A percentile compares a stretch with the other conserved stretches of the same genome.
Conservation (phyloP, 352 stramenopile species). For the Thalassiosira hispida region DNA sequence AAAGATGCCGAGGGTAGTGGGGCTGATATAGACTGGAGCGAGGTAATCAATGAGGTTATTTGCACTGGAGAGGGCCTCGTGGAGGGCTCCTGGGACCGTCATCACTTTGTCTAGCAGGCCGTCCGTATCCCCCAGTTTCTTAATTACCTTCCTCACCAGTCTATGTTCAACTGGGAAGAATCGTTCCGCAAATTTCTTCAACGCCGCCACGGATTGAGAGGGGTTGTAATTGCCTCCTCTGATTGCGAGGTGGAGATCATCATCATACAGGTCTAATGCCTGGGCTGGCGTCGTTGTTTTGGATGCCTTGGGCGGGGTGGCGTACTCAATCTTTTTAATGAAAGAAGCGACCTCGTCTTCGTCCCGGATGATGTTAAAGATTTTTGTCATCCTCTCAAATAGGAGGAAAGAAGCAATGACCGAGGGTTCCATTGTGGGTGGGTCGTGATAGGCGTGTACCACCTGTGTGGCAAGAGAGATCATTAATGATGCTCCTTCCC, state of each 20-base stretch:
- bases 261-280: too few relatives aligned
- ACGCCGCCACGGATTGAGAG: too few relatives aligned
- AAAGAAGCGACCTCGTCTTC: too few relatives aligned
- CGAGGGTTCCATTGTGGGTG: background rate
- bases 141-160: background rate
- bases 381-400: background rate
- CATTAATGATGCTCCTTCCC: too few relatives aligned
- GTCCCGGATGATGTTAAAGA: background rate
- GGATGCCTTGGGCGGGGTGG: too few relatives aligned
- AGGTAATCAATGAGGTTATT: background rate
- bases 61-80: too few relatives aligned
- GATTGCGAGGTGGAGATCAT: too few relatives aligned
- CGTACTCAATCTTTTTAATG: too few relatives aligned
- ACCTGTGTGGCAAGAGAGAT: background rate
- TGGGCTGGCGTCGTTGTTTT: too few relatives aligned
- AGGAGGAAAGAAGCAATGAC: background rate
- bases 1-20: background rate
- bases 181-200: too few relatives aligned
- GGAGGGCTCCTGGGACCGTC: background rate
- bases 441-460: background rate
- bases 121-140: background rate
- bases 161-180: background rate
- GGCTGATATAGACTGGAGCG: background rate
- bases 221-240: too few relatives aligned
- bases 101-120: background rate